Evolutionary conservation across 768 basidiomycete genomes (phyloP).

Genomic region (Rhizopogon salebrosus): DNA sequence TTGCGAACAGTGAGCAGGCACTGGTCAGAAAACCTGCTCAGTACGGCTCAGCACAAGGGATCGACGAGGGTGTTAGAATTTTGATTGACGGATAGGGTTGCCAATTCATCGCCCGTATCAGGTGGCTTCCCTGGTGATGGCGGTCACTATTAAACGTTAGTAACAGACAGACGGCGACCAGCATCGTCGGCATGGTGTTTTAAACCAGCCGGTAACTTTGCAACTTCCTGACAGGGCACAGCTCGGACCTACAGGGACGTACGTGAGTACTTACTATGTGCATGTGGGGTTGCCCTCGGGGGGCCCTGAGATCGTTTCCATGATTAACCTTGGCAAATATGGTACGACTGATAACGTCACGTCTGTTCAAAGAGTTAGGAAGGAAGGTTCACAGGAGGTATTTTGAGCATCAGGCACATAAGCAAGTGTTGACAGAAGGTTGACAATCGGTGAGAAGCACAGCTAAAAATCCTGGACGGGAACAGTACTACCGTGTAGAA

Average conservation of each 20-base stretch:
- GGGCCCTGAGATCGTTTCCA: not conserved
- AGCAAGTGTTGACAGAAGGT: too few species aligned
- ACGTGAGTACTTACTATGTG: not conserved
- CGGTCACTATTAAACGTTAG: not conserved
- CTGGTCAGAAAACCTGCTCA: not conserved
- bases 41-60: not conserved
- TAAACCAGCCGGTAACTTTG: not conserved
- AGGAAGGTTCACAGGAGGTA: not conserved
- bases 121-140: not conserved
- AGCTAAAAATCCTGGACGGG: conserved; percentile 6
- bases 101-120: not conserved
- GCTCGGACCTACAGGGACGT: not conserved
- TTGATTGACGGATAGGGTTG: not conserved
- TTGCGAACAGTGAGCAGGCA: not conserved
- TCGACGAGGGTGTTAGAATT: not conserved
- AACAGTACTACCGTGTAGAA: not conserved
- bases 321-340: not conserved
- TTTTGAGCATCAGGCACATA: not conserved
- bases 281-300: not conserved
- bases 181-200: not conserved
- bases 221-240: not conserved
- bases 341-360: not conserved
- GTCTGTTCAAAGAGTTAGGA: not conserved
- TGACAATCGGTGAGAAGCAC: too few species aligned
- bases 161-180: not conserved